Conservation (phyloP, 306 rosid species). For the Trifolium dubium region DNA sequence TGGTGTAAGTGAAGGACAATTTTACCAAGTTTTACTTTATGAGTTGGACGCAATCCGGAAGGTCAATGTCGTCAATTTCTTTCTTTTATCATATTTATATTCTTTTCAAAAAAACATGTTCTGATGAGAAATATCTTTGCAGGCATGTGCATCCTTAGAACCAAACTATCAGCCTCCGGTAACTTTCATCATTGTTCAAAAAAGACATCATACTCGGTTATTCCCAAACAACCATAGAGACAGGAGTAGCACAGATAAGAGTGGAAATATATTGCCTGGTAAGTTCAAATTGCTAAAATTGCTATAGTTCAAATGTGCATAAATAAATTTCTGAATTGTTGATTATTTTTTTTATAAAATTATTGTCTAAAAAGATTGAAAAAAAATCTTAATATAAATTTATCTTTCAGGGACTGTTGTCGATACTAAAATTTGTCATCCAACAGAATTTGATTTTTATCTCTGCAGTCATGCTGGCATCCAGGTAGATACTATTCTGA, state of each 20-base stretch:
- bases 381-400: background rate
- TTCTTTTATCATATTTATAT: background rate
- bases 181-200: slow-evolving; percentile 89
- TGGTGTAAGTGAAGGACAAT: slow-evolving; percentile 97
- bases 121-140: slow-evolving; percentile 4
- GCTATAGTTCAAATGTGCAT: background rate
- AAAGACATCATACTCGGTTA: slow-evolving; percentile 90
- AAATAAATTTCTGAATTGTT: background rate
- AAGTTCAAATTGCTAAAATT: background rate
- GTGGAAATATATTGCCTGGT: slow-evolving; percentile 97
- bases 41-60: slow-evolving; percentile 94
- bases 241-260: slow-evolving; percentile 73
- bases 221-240: slow-evolving; percentile 82
- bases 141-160: slow-evolving; percentile 96
- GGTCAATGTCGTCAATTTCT: slow-evolving; percentile 47
- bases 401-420: slow-evolving; percentile 79
- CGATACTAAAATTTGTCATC: slow-evolving; percentile 92
- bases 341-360: background rate
- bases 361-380: background rate
- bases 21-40: slow-evolving; percentile 88
- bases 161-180: slow-evolving; percentile 97
- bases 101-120: slow-evolving; percentile 10
- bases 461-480: slow-evolving; percentile 98
- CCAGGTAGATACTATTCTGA: slow-evolving; percentile 55
- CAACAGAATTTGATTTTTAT: slow-evolving; percentile 92